phyloP scores from a whole-genome alignment of 768 basidiomycete species.

The Gymnopilus junonius region DNA sequence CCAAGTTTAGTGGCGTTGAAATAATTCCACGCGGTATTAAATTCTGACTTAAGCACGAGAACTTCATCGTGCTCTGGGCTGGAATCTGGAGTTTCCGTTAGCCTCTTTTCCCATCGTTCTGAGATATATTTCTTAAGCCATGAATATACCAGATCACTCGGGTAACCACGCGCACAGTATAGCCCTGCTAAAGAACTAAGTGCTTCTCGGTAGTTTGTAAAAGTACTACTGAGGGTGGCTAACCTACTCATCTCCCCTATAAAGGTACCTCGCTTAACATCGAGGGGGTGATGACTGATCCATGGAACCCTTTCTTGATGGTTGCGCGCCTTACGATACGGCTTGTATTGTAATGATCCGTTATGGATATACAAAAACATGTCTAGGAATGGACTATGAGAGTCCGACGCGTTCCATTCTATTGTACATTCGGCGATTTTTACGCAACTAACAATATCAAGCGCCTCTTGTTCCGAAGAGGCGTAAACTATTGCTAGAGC shows the following conservation, averaged over 20 bases:
- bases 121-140: constrained; percentile 29
- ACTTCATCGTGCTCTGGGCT: too few species aligned
- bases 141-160: constrained; percentile 21
- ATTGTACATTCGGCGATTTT: constrained; percentile 16
- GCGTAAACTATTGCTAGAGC: constrained; percentile 26
- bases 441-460: not conserved
- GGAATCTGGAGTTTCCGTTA: too few species aligned
- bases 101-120: constrained; percentile 36
- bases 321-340: constrained; percentile 1
- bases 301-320: constrained; percentile 32
- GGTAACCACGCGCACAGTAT: constrained; percentile 36
- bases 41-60: too few species aligned
- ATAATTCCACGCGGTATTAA: too few species aligned
- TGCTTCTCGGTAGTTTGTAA: constrained; percentile 29
- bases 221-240: constrained; percentile 28
- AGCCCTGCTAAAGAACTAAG: constrained; percentile 27
- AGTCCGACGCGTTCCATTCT: too few species aligned
- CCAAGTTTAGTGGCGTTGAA: too few species aligned
- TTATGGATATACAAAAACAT: not conserved
- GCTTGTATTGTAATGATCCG: constrained; percentile 19
- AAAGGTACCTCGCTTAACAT: constrained; percentile 28
- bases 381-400: too few species aligned
- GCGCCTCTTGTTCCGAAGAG: constrained; percentile 7
- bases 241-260: constrained; percentile 28
- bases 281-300: constrained; percentile 27